Conservation (phyloP, 2,329 filamentous ascomycete species). For the Venturia asperata region DNA sequence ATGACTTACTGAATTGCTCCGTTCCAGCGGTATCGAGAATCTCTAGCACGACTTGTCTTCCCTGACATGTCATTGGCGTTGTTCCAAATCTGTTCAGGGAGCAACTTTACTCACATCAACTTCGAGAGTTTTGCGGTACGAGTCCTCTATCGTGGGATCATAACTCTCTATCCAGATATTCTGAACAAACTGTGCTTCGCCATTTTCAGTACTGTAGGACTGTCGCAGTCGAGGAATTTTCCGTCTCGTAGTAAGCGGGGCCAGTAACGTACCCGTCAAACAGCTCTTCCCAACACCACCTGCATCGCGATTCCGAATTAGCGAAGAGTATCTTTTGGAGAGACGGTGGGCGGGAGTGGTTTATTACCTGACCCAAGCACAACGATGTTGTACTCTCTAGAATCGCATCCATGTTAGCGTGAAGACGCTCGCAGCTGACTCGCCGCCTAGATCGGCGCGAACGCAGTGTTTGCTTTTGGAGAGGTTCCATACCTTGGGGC, state of each 20-base stretch:
- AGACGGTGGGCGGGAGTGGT: constrained; percentile 24
- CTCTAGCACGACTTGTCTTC: constrained; percentile 80
- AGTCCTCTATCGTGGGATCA: constrained; percentile 57
- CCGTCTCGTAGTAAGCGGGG: constrained; percentile 16
- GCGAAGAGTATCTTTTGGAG: constrained; percentile 12
- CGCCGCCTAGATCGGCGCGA: constrained; percentile 3
- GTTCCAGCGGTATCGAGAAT: constrained; percentile 89
- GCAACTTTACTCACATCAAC: constrained; percentile 64
- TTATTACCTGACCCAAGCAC: constrained; percentile 35
- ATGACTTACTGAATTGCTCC: constrained; percentile 79
- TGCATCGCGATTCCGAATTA: constrained; percentile 32
- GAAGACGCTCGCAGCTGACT: background rate
- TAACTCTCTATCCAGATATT: constrained; percentile 85
- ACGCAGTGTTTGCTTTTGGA: background rate
- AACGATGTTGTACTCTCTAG: constrained; percentile 38
- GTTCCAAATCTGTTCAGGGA: constrained; percentile 20
- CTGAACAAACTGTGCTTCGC: constrained; percentile 75
- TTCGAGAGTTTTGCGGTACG: constrained; percentile 55
- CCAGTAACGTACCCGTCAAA: constrained; percentile 62
- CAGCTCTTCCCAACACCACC: constrained; percentile 90
- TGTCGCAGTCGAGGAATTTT: constrained; percentile 22
- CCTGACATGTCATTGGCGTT: constrained; percentile 42
- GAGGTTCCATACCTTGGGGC: constrained; percentile 17
- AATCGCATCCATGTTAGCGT: constrained; percentile 8
- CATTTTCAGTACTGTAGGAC: constrained; percentile 11